A percentile compares a stretch with the other conserved stretches of the same genome.
These are phyloP conservation scores for Fragaria iinumae DNA, from an alignment of 306 rosid genomes.

Conservation along the genomic window DNA sequence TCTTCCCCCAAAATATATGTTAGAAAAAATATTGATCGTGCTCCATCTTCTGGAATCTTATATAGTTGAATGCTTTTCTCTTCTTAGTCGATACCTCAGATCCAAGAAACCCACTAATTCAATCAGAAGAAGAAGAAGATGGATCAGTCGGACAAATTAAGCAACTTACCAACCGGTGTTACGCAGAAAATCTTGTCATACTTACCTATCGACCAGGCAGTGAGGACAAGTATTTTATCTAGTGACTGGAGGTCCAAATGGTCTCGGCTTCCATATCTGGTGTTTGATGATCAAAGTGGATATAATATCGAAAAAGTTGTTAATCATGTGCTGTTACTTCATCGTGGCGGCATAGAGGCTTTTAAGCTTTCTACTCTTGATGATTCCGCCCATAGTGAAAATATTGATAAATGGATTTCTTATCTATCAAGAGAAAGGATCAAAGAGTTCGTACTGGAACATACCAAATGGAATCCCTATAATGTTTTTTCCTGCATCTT, in stretches of 20 bases:
- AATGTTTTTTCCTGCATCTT: slow-evolving; percentile 46
- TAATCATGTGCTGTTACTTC: slow-evolving; percentile 55
- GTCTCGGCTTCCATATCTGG: no score
- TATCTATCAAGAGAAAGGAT: slow-evolving; percentile 38
- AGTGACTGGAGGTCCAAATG: no score
- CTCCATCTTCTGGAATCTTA: no score
- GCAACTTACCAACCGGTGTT: slow-evolving; percentile 45
- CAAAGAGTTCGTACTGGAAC: slow-evolving; percentile 49
- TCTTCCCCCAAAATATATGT: no score
- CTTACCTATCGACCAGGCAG: slow-evolving; percentile 10
- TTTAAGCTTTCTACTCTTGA: slow-evolving; percentile 46
- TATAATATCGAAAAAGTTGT: slow-evolving; percentile 5
- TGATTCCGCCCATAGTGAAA: slow-evolving; percentile 4
- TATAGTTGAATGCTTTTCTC: not conserved
- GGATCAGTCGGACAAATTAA: slow-evolving; percentile 42
- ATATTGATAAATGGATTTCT: slow-evolving; percentile 51
- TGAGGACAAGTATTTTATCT: no score
- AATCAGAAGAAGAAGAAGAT: slow-evolving; percentile 11
- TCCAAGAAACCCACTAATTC: not conserved
- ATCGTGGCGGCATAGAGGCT: slow-evolving; percentile 41
- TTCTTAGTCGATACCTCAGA: no score
- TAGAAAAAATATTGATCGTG: no score
- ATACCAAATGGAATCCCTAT: slow-evolving; percentile 36
- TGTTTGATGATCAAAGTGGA: no score
- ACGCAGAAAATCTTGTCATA: slow-evolving; percentile 45